Evolutionary conservation across 2,329 filamentous ascomycete genomes (phyloP).

Genomic region (Trichocomaceae sp.): DNA sequence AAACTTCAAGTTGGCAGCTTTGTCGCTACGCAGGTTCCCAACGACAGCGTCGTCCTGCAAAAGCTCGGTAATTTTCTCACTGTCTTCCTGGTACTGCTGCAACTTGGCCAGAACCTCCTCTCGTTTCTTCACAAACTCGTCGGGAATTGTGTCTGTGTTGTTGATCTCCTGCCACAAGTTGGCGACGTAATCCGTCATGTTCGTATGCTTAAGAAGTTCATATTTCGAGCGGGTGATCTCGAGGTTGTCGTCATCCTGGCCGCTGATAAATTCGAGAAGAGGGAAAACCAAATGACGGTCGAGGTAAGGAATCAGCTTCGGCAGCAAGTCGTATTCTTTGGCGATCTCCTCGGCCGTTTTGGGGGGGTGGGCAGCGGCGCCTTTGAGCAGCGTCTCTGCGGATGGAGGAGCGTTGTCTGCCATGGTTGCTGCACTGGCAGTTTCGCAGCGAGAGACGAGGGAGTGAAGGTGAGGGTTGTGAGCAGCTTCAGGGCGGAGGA

Average conservation of each 20-base stretch:
- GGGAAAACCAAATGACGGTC: slow-evolving; percentile 96
- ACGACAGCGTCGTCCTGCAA: slow-evolving; percentile 85
- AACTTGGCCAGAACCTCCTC: slow-evolving; percentile 79
- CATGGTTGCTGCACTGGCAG: slow-evolving; percentile 33
- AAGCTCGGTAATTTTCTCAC: slow-evolving; percentile 78
- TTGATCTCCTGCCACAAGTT: slow-evolving; percentile 86
- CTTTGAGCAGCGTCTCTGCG: slow-evolving; percentile 45
- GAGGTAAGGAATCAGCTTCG: slow-evolving; percentile 83
- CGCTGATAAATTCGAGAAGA: slow-evolving; percentile 82
- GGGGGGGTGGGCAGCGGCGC: slow-evolving; percentile 41
- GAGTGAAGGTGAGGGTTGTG: slow-evolving; percentile 14
- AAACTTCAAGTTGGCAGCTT: slow-evolving; percentile 97
- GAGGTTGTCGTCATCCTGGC: slow-evolving; percentile 70
- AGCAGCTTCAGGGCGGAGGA: slow-evolving; percentile 12
- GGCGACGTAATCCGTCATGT: slow-evolving; percentile 98
- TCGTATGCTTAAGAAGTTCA: slow-evolving; percentile 89
- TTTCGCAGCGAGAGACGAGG: slow-evolving; percentile 17
- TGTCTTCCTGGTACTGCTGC: slow-evolving; percentile 79
- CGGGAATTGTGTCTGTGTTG: slow-evolving; percentile 66
- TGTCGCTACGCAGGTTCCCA: slow-evolving; percentile 85
- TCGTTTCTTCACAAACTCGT: slow-evolving; percentile 82
- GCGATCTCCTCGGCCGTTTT: slow-evolving; percentile 49
- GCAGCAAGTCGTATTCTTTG: slow-evolving; percentile 72
- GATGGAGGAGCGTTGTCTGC: slow-evolving; percentile 45
- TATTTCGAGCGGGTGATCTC: slow-evolving; percentile 84